phyloP scores from a whole-genome alignment of 1,284 basidiomycete genomes.

The Meira miltonrushii region DNA sequence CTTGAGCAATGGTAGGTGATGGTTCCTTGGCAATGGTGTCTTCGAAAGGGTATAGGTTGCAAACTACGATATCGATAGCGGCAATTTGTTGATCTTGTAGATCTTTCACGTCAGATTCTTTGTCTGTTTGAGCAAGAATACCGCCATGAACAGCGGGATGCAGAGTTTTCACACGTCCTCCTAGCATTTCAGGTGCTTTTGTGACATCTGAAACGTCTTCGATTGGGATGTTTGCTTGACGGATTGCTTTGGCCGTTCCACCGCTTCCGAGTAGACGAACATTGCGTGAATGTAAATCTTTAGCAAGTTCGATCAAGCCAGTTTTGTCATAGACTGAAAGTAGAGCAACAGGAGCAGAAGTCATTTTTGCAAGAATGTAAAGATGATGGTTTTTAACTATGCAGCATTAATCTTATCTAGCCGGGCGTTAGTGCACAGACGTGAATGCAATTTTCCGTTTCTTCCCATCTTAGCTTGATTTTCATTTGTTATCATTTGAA shows the following conservation, averaged over 20 bases:
- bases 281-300: conserved; percentile 71
- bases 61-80: conserved; percentile 58
- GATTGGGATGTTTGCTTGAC: conserved; percentile 85
- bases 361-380: too few relatives aligned
- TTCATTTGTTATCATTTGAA: too few relatives aligned
- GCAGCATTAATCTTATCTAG: too few relatives aligned
- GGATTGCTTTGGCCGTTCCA: conserved; percentile 94
- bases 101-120: conserved; percentile 45
- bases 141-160: conserved; percentile 98
- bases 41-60: conserved; percentile 97
- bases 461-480: too few relatives aligned
- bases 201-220: conserved; percentile 97
- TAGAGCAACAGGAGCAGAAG: conserved; percentile 59
- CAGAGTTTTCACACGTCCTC: conserved; percentile 97
- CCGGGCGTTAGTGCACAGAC: too few relatives aligned
- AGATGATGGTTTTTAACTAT: too few relatives aligned
- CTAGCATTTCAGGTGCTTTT: conserved; percentile 98
- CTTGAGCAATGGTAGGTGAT: conserved; percentile 80
- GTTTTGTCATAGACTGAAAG: conserved; percentile 97
- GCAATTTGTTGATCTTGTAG: conserved; percentile 39
- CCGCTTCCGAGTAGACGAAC: conserved; percentile 89
- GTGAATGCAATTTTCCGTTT: too few relatives aligned
- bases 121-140: conserved; percentile 47
- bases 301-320: conserved; percentile 80
- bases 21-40: conserved; percentile 73